Percentiles rank a stretch among this genome's conserved stretches.
These are phyloP conservation scores for Macadamia integrifolia DNA, from an alignment of 164 flowering plant genomes.

Conservation along the genomic window DNA sequence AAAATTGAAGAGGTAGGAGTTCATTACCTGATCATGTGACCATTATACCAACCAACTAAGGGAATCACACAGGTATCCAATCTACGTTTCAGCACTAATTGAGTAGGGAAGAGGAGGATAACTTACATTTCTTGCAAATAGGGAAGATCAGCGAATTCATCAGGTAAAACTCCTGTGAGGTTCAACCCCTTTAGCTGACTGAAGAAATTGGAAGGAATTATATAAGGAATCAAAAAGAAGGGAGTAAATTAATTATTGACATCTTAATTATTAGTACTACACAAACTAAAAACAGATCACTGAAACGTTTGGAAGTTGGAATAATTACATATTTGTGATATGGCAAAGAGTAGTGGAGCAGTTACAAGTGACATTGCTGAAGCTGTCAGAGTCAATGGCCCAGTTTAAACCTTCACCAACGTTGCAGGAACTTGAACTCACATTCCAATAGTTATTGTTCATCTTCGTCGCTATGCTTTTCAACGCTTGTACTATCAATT, in stretches of 20 bases:
- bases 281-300: no score
- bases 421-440: slow-evolving; percentile 22
- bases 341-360: slow-evolving; percentile 41
- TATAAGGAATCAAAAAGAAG: background rate
- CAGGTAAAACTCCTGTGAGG: slow-evolving; percentile 54
- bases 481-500: slow-evolving; percentile 24
- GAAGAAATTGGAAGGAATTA: slow-evolving; percentile 1
- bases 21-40: no score
- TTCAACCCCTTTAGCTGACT: slow-evolving; percentile 56
- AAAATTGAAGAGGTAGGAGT: no score
- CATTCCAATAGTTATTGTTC: slow-evolving; percentile 21
- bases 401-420: slow-evolving; percentile 10
- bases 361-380: slow-evolving; percentile 34
- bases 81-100: no score
- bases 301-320: no score
- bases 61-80: no score
- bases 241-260: background rate
- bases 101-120: background rate
- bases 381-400: accelerated
- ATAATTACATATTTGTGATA: slow-evolving; percentile 24
- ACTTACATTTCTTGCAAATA: slow-evolving; percentile 59
- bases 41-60: no score
- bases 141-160: slow-evolving; percentile 57
- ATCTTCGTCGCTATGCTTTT: slow-evolving; percentile 19
- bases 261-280: no score